Base-by-base conservation (phyloP, 2,329 filamentous ascomycete species). In the Alternaria burnsii region DNA sequence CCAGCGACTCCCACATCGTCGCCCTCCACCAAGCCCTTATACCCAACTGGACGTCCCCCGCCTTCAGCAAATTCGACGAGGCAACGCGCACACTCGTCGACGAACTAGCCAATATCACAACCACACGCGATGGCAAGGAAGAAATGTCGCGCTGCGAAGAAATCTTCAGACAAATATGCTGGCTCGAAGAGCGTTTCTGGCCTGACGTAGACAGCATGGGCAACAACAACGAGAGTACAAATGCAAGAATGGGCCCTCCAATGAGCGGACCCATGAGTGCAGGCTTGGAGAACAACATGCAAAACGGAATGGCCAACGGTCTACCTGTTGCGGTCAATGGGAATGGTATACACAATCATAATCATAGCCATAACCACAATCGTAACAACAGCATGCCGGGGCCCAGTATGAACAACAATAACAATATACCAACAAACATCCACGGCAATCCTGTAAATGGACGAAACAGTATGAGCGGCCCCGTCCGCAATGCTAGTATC, bases 1-100 rank as follows among this genome's bases (percentile, higher is more conserved):
- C 73, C 50, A 73, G 67, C 51, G 81, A 82, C n/a, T 71, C 71
- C 30, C 82, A 84, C 69, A 81, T 82, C 48, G 74, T 80, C 52
- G 82, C 82, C 34, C 78, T 84, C 11, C 82, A 83, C 67, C 82
- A 84, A 71, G 79, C 81, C 6, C 73, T 84, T 24, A 84, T 84
- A 44, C 82, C 82, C 2, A 84, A 84, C 65, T 84, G 82, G 82
- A 83, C 82, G 0, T 83, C 82, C 0, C 77, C 80, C 11, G 81
- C 82, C 44, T 84, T 83, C 65, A 74, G 71, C 66, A 83, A 83
- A 60, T 84, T 84, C 60, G 82, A 84, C 18, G 82, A 83, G 48
- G 82, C 82, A 5, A 82, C 80, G 57, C 77, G 80, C 42, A 74
- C 78, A 3, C 80, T 84, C 26, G 82, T 84, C 47, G 82, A 84